These are phyloP conservation scores for Pestalotiopsis sp. DNA, from an alignment of 2,329 filamentous ascomycete species.

Conservation along the genomic window DNA sequence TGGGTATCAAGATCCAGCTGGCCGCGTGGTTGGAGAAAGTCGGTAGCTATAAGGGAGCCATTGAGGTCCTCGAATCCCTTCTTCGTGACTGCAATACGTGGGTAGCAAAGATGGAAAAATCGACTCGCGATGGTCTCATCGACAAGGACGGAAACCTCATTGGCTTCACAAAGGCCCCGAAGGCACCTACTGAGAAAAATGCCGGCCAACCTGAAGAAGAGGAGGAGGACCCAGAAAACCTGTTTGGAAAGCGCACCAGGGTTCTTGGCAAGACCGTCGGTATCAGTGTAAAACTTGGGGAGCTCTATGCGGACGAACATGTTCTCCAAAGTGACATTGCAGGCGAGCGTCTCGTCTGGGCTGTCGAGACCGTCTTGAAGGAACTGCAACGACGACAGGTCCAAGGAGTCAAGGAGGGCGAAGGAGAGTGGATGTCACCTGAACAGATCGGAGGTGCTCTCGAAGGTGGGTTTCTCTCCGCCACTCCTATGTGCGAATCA, in stretches of 20 bases:
- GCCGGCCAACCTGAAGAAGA: slow-evolving; percentile 21
- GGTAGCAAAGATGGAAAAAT: slow-evolving; percentile 58
- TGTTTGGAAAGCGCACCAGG: slow-evolving; percentile 63
- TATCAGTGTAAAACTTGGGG: slow-evolving; percentile 81
- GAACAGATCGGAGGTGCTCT: slow-evolving; percentile 75
- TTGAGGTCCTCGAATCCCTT: slow-evolving; percentile 78
- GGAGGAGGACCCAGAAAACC: slow-evolving; percentile 43
- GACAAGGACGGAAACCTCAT: slow-evolving; percentile 40
- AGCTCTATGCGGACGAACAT: slow-evolving; percentile 78
- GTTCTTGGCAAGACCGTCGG: slow-evolving; percentile 75
- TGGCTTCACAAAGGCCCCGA: slow-evolving; percentile 15
- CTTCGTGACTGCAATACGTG: slow-evolving; percentile 68
- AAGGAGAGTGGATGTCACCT: slow-evolving; percentile 71
- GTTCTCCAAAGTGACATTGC: slow-evolving; percentile 74
- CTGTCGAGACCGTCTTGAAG: slow-evolving; percentile 76
- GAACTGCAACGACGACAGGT: slow-evolving; percentile 71
- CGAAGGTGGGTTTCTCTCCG: slow-evolving; percentile 54
- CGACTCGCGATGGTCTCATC: slow-evolving; percentile 48
- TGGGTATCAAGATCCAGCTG: slow-evolving; percentile 85
- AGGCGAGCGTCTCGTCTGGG: slow-evolving; percentile 76
- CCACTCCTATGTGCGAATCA: neutral
- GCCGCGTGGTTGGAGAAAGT: slow-evolving; percentile 80
- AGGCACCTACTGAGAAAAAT: slow-evolving; percentile 11
- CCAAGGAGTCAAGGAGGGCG: slow-evolving; percentile 70
- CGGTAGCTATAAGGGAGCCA: slow-evolving; percentile 68